Percentiles rank a stretch among this genome's conserved stretches.
These are phyloP conservation scores for Annulohypoxylon bovei DNA, from an alignment of 495 filamentous ascomycete genomes.

Conservation along the genomic window DNA sequence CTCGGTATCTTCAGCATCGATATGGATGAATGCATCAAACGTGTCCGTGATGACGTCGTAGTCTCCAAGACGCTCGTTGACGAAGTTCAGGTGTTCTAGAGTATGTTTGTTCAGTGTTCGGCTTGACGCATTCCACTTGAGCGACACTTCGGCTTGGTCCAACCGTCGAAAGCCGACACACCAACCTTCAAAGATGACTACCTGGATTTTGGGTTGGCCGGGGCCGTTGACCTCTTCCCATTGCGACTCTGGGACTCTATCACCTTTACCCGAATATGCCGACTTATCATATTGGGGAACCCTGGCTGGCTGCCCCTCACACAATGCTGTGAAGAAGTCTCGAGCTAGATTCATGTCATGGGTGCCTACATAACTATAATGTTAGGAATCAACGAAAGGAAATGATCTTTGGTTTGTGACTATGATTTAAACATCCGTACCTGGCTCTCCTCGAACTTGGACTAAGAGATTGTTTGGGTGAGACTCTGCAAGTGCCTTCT, in stretches of 20 bases:
- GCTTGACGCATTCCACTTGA: constrained; percentile 64
- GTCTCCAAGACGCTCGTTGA: constrained; percentile 73
- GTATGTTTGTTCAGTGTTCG: constrained; percentile 64
- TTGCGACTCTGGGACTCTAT: constrained; percentile 67
- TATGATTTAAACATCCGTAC: constrained; percentile 42
- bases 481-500: constrained; percentile 70
- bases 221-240: constrained; percentile 73
- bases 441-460: constrained; percentile 83
- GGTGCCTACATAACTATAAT: constrained; percentile 63
- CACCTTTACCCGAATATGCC: constrained; percentile 78
- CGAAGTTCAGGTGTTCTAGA: constrained; percentile 72
- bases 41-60: constrained; percentile 80
- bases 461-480: constrained; percentile 78
- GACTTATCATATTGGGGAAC: constrained; percentile 89
- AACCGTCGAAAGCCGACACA: constrained; percentile 84
- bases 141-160: constrained; percentile 60
- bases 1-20: constrained; percentile 79
- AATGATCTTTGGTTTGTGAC: background rate
- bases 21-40: constrained; percentile 85
- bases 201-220: constrained; percentile 61
- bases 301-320: constrained; percentile 59
- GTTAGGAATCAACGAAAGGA: constrained; percentile 26
- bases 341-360: constrained; percentile 78
- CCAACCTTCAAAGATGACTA: constrained; percentile 93
- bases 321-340: constrained; percentile 70